phyloP scores from a whole-genome alignment of 129 eudicot species.

The Escallonia rubra region DNA sequence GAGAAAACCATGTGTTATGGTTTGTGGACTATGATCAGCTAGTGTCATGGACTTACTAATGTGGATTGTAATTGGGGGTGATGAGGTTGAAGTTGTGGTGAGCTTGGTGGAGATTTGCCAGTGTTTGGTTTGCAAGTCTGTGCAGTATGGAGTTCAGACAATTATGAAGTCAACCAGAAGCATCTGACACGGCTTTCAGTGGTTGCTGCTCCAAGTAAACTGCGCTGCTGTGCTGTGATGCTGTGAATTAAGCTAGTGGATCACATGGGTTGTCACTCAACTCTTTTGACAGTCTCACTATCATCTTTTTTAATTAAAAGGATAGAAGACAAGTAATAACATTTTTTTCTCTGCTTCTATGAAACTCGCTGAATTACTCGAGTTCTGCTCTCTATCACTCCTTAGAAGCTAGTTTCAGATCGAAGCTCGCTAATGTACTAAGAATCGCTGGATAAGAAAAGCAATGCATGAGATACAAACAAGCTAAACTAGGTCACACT shows the following conservation, averaged over 20 bases:
- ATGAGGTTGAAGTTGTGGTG: not conserved
- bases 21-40: not conserved
- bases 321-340: too few species aligned
- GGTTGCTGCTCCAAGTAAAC: not conserved
- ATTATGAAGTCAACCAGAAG: slow-evolving; percentile 1
- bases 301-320: too few species aligned
- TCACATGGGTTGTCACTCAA: not conserved
- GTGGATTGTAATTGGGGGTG: not conserved
- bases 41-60: not conserved
- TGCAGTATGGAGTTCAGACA: not conserved
- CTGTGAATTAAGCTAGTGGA: not conserved
- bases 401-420: too few species aligned
- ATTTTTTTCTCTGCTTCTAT: too few species aligned
- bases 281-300: too few species aligned
- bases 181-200: slow-evolving; percentile 1
- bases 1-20: slow-evolving; percentile 4
- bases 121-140: not conserved
- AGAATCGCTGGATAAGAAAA: too few species aligned
- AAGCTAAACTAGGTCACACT: too few species aligned
- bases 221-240: not conserved
- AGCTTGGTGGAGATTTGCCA: not conserved
- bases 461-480: too few species aligned
- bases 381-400: too few species aligned
- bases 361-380: too few species aligned
- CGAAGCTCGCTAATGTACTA: too few species aligned